Evolutionary conservation across 2,329 filamentous ascomycete genomes (phyloP), one percentile per base, ranked within the genome.

Genomic region (Diplodia mutila): DNA sequence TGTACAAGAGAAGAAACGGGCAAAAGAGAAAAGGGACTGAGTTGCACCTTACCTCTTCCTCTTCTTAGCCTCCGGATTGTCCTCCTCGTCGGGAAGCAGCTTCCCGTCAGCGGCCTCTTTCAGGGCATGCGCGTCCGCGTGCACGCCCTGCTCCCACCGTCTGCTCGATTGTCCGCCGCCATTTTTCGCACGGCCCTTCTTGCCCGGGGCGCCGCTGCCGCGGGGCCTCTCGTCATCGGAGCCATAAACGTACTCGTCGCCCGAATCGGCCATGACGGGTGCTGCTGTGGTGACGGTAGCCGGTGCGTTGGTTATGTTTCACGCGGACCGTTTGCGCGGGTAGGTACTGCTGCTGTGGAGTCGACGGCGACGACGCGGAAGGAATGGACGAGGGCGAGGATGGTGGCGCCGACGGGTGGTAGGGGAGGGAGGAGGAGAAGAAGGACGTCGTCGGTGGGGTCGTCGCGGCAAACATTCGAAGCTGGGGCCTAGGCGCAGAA

Each of bases 1-100:
- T 4, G n/a, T 2, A 5, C 21, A 21, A 16, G 2, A 18, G 4
- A 42, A 14, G 21, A 11, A 39, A 27, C 27, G 12, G 34, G 46
- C 37, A 46, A 34, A 57, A 9, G 37, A 25, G 18, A 48, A 8
- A 18, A 32, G 51, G 23, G 25, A 49, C 23, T 25, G 8, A 25
- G 27, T 29, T 18, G n/a, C 18, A 11, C 66, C 78, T 75, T 77
- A 88, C 86, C 88, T 84, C 76, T 89, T 89, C 69, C 93, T 88
- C 83, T 96, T 96, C 77, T 91, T 89, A 25, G 92, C 92, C 78
- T 97, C 93, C 59, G 93, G 85, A 34, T 91, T 80, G 25, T 90
- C 90, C 71, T 92, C 89, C 49, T 97, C 86, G 14, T 86, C 85
- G 51, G 86, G 87, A 67, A 89, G 89, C 71, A 97, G 88, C 67